These are phyloP conservation scores for Candida odintsovae DNA, from an alignment of 805 yeast genomes.

Conservation along the genomic window DNA sequence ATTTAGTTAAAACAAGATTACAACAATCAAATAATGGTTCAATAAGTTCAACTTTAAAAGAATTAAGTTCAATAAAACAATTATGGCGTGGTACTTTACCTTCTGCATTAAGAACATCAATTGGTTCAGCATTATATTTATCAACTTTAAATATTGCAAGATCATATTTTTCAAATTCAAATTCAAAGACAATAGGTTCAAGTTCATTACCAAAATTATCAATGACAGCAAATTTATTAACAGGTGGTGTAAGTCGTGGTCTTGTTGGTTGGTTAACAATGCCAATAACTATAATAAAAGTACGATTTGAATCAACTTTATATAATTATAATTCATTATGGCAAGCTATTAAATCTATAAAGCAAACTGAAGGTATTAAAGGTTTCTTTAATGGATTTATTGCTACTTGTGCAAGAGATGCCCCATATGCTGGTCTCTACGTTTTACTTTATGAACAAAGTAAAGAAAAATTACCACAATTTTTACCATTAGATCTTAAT, in stretches of 20 bases:
- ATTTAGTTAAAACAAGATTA: slow-evolving; percentile 78
- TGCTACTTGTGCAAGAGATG: slow-evolving; percentile 85
- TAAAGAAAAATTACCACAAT: slow-evolving; percentile 48
- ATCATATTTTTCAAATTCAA: slow-evolving; percentile 35
- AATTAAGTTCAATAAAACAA: slow-evolving; percentile 35
- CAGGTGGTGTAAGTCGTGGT: slow-evolving; percentile 79
- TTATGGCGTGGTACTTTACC: slow-evolving; percentile 96
- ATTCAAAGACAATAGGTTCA: slow-evolving; percentile 1
- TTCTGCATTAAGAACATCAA: slow-evolving; percentile 80
- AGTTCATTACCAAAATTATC: slow-evolving; percentile 67
- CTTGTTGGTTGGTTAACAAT: slow-evolving; percentile 80
- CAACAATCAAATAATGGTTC: slow-evolving; percentile 49
- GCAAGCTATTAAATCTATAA: slow-evolving; percentile 57
- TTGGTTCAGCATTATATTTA: slow-evolving; percentile 85
- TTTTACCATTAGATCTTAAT: slow-evolving; percentile 4
- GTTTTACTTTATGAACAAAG: slow-evolving; percentile 78
- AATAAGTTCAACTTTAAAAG: slow-evolving; percentile 28
- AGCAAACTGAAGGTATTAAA: slow-evolving; percentile 40
- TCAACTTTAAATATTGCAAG: slow-evolving; percentile 65
- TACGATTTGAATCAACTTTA: slow-evolving; percentile 78
- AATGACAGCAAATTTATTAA: slow-evolving; percentile 58
- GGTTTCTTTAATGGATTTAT: slow-evolving; percentile 87
- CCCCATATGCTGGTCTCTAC: slow-evolving; percentile 94
- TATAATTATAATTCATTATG: slow-evolving; percentile 62
- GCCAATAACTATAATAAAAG: slow-evolving; percentile 92